Evolutionary conservation across 495 filamentous ascomycete species (phyloP), one percentile per base, ranked within the genome.

Genomic region (Pseudoneurospora amorphoporcata): DNA sequence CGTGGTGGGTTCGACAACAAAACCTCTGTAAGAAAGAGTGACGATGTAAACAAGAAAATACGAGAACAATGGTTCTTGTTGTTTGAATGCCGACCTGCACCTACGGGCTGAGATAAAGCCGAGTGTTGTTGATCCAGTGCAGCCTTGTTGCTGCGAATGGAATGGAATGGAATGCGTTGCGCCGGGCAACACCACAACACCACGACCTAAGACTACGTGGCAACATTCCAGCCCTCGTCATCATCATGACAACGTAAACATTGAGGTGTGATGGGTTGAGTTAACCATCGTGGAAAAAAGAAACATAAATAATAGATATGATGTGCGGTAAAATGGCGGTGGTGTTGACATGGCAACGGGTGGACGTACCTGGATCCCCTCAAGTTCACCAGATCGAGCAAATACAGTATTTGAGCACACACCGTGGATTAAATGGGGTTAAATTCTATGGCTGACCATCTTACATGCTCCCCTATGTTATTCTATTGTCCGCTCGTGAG

Each of bases 131-230:
- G 53, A 16, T 35, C 12, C 12, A 37, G 53, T 65, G 53, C 29
- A 65, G 53, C 53, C 12, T 65, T 65, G 29, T 35, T 35, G 43
- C 35, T 65, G 72, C 58, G 69, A 61, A 41, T 42, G 35, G 42
- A 38, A 41, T 42, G 35, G 42, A 38, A n/a, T 75, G 74, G 72
- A 75, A 75, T 74, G 74, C 39, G 74, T 75, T 37, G 74, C 38
- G 42, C 65, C 2, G 68, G 70, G 74, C 74, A 71, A 75, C 74
- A 65, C 47, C 29, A 65, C 53, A 16, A 35, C 29, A 35, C 29
- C 29, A 65, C 29, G 23, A 35, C 53, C 23, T 8, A 29, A 65
- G 29, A 65, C 53, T 14, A 17, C 14, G 35, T 23, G 14, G 29
- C 53, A 65, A 35, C 73, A 73, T 70, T 70, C 68, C 73, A 45